Percentiles rank a stretch among this genome's conserved stretches.
These are phyloP conservation scores for Ceratocystis diversiconidia DNA, from an alignment of 2,329 filamentous ascomycete genomes.

Conservation along the genomic window DNA sequence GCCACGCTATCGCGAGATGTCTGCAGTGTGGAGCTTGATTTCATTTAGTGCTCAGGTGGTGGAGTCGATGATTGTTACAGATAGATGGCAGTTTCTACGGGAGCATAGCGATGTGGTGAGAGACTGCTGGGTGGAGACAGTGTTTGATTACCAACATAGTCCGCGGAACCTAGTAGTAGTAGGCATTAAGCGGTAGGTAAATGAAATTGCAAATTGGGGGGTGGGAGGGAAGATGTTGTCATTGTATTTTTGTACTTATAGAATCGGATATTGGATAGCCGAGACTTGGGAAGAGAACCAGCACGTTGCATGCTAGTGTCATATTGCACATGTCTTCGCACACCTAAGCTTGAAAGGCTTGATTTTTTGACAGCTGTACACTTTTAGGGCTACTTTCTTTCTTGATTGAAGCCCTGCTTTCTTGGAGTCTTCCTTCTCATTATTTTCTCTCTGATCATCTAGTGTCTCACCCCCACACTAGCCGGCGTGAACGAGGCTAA, in stretches of 20 bases:
- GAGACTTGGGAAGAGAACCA: not conserved
- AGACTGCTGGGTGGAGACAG: slow-evolving; percentile 79
- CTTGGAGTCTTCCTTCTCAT: not conserved
- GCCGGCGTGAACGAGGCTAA: not conserved
- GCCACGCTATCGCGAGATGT: slow-evolving; percentile 62
- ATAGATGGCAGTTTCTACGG: slow-evolving; percentile 73
- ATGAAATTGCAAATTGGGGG: not conserved
- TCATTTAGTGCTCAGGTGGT: slow-evolving; percentile 82
- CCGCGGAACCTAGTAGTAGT: slow-evolving; percentile 89
- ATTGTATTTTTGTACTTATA: not conserved
- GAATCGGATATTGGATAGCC: not conserved
- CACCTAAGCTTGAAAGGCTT: too few relatives aligned
- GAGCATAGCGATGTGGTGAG: slow-evolving; percentile 59
- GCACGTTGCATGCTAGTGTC: not conserved
- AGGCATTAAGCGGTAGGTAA: slow-evolving; percentile 54
- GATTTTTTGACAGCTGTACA: too few relatives aligned
- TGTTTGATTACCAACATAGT: slow-evolving; percentile 77
- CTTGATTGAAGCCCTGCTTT: not conserved
- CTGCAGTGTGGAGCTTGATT: slow-evolving; percentile 87
- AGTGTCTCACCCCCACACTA: not conserved
- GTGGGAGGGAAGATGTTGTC: not conserved
- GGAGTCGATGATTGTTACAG: slow-evolving; percentile 78
- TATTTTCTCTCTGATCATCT: not conserved
- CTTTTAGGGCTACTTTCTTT: not conserved
- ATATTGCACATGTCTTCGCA: not conserved